Evolutionary conservation across 805 yeast genomes (phyloP).

Genomic region (Saccharomyces eubayanus): DNA sequence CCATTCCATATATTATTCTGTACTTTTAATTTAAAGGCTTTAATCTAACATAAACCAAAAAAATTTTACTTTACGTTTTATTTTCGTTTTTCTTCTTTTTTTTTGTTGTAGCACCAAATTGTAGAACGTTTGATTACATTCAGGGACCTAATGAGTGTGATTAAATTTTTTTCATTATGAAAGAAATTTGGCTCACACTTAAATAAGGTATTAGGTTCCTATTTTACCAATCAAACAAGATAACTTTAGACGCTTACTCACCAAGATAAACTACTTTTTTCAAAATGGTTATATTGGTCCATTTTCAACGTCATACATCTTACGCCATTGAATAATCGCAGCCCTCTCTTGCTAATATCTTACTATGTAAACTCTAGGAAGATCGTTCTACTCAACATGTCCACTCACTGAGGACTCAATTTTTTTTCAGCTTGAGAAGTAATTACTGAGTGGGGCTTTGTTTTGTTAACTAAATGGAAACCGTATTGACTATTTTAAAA

Average conservation of each 20-base stretch:
- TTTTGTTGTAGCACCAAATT: neutral
- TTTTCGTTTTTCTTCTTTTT: neutral
- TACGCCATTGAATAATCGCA: neutral
- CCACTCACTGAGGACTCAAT: neutral
- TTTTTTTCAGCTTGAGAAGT: too few relatives aligned
- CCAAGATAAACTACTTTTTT: conserved; percentile 37
- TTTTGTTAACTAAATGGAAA: too few relatives aligned
- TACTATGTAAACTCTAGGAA: neutral
- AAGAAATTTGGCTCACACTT: too few relatives aligned
- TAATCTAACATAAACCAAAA: conserved; percentile 10
- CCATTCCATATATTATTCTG: conserved; percentile 22
- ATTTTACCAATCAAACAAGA: conserved; percentile 81
- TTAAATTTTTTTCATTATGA: too few relatives aligned
- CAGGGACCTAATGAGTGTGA: conserved; percentile 39
- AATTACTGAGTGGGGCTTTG: too few relatives aligned
- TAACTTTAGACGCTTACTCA: conserved; percentile 46
- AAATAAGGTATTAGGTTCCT: conserved; percentile 67
- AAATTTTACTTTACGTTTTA: conserved; percentile 5
- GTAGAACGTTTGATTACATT: conserved; percentile 61
- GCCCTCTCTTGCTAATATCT: neutral
- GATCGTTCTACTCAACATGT: too few relatives aligned
- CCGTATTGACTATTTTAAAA: too few relatives aligned
- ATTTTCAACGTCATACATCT: conserved; percentile 35
- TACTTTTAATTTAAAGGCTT: conserved; percentile 27
- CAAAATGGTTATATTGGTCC: conserved; percentile 50